These are phyloP conservation scores for Penstemon eatonii DNA, from an alignment of 257 asterid genomes.

Conservation along the genomic window DNA sequence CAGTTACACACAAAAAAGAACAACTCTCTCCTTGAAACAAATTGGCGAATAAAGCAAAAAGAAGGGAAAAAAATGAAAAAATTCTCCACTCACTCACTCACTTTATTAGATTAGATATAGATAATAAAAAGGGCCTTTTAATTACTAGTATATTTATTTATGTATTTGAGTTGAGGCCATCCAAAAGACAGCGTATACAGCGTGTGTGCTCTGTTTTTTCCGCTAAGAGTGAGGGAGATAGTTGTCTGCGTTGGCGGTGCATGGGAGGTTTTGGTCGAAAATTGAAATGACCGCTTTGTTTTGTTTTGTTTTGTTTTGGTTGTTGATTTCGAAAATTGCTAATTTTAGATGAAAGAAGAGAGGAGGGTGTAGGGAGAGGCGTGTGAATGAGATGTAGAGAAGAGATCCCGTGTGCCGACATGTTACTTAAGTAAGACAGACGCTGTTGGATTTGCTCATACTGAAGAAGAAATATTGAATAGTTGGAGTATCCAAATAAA, in stretches of 20 bases:
- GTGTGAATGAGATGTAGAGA: slow-evolving; percentile 30
- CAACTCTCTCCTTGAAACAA: too few relatives aligned
- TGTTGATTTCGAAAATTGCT: background rate
- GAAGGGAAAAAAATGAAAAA: background rate
- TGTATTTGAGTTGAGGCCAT: background rate
- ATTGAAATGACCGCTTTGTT: background rate
- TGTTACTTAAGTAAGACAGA: background rate
- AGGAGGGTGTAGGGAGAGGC: slow-evolving; percentile 7
- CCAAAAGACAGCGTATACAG: slow-evolving; percentile 19
- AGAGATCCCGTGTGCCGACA: slow-evolving; percentile 26
- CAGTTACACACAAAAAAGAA: background rate
- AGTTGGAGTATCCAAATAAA: too few relatives aligned
- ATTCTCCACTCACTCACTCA: slow-evolving; percentile 25
- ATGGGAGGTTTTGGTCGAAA: slow-evolving; percentile 8
- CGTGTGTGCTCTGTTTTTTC: slow-evolving; percentile 17
- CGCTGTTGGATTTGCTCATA: too few relatives aligned
- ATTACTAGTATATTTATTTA: slow-evolving; percentile 24
- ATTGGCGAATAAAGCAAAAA: background rate
- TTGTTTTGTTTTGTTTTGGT: background rate
- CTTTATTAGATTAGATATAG: background rate
- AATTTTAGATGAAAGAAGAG: background rate
- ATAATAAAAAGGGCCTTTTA: slow-evolving; percentile 1
- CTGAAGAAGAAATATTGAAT: too few relatives aligned
- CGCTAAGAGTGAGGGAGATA: background rate
- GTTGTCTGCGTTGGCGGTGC: slow-evolving; percentile 27